Base-by-base conservation (phyloP, 108 stramenopile species). In the Cylindrotheca closterium region DNA sequence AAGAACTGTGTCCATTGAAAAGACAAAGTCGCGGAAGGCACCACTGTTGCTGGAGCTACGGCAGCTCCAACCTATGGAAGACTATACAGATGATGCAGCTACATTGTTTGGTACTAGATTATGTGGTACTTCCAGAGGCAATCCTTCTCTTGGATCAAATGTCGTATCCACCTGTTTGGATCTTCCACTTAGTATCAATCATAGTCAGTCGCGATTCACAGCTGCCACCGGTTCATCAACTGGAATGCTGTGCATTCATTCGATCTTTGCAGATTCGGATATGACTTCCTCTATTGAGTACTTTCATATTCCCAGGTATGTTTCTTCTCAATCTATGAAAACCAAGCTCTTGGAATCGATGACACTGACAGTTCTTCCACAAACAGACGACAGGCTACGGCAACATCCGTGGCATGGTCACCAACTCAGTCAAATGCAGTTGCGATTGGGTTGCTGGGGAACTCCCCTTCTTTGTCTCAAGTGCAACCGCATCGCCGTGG, bases 221-320 rank as follows among this genome's bases (percentile, higher is more conserved):
- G 55, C 63, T 63, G 87, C 87, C 29, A 92, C 91, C 8, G 91
- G 91, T 47, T 53, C 85, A n/a, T 82, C 84, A 4, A 85, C 80
- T 7, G 91, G 91, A 17, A 79, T 81, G 19, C 58, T 92, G 21
- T 82, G 81, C 54, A 62, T 92, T 34, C 91, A 92, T 59, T 73
- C 81, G 47, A 30, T 58, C 55, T 61, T n/a, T 32, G 52, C 65
- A 8, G 68, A 74, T 22, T 32, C 50, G 10, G 28, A 37, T 0
- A 47, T 50, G 17, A 72, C 63, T 21, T 50, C 78, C 0, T 82
- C 79, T n/a, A 75, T 91, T 34, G 78, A 85, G 23, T 80, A 88
- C 56, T 91, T 74, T 50, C 67, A 78, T 67, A 73, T 72, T 46
- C 80, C 83, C 2, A 73, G 86, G 18, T 74, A 91, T 55, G 80